phyloP scores from a whole-genome alignment of 805 yeast species.

The Teunomyces atbi region DNA sequence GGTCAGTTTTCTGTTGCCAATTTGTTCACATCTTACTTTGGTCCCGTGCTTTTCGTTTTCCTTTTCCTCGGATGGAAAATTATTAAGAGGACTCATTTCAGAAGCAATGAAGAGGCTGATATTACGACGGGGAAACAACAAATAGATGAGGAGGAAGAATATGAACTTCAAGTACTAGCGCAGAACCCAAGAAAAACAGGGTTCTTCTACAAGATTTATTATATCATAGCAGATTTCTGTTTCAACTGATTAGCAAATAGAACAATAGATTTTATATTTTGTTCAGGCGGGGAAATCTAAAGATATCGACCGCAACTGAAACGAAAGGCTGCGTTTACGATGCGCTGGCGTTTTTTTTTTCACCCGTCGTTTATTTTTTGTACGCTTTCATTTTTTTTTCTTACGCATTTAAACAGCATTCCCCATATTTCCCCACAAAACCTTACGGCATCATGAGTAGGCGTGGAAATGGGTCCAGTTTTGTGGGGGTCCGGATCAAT shows the following conservation, averaged over 20 bases:
- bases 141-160: conserved; percentile 57
- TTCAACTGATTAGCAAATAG: conserved; percentile 15
- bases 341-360: not conserved
- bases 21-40: conserved; percentile 38
- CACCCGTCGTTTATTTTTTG: not conserved
- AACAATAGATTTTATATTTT: not conserved
- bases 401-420: too few relatives aligned
- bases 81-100: conserved; percentile 46
- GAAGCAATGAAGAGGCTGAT: conserved; percentile 50
- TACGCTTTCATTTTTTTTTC: too few relatives aligned
- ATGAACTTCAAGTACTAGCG: conserved; percentile 20
- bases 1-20: conserved; percentile 32
- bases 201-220: conserved; percentile 18
- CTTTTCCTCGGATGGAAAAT: conserved; percentile 53
- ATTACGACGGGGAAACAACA: conserved; percentile 53
- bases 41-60: conserved; percentile 46
- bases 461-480: not conserved
- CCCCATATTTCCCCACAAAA: not conserved
- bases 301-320: not conserved
- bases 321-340: too few relatives aligned
- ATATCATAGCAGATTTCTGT: conserved; percentile 20
- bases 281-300: not conserved
- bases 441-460: not conserved
- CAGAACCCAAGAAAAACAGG: conserved; percentile 21
- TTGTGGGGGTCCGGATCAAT: not conserved